Percentiles rank a stretch among this genome's conserved stretches.
Evolutionary conservation across 768 basidiomycete species (phyloP).

Genomic region (Clathrus columnatus): DNA sequence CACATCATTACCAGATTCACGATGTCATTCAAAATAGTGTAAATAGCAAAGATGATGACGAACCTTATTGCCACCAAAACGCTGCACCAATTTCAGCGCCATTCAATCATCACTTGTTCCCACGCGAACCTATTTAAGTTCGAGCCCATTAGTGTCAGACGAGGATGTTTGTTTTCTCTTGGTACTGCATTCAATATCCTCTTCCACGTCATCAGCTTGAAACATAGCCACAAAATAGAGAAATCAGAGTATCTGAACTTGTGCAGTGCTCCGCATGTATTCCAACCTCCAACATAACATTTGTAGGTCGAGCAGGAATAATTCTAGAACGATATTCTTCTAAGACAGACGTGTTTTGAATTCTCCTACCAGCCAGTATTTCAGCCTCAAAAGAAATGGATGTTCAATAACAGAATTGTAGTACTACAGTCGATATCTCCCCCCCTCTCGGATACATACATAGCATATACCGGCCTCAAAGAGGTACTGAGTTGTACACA

Average conservation of each 20-base stretch:
- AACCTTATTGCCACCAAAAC: conserved; percentile 90
- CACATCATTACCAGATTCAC: conserved; percentile 89
- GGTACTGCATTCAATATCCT: conserved; percentile 84
- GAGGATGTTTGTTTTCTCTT: conserved; percentile 9
- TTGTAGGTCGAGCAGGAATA: conserved; percentile 85
- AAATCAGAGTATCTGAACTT: too few species aligned
- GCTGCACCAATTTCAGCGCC: conserved; percentile 77
- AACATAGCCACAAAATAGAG: conserved; percentile 72
- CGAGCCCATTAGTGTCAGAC: conserved; percentile 9
- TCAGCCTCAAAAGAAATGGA: conserved; percentile 60
- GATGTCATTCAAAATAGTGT: neutral
- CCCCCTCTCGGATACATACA: too few species aligned
- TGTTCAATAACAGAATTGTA: conserved; percentile 55
- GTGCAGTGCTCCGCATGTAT: too few species aligned
- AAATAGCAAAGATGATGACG: conserved; percentile 5
- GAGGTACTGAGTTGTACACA: too few species aligned
- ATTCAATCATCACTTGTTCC: too few species aligned
- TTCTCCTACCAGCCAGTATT: conserved; percentile 62
- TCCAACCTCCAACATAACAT: too few species aligned
- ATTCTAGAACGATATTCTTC: conserved; percentile 44
- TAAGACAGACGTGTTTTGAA: conserved; percentile 31
- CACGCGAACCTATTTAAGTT: conserved; percentile 50
- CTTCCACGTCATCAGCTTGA: conserved; percentile 72
- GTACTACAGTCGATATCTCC: too few species aligned
- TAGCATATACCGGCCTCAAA: too few species aligned